Conservation (phyloP, 306 rosid species). For the Corylus avellana region DNA sequence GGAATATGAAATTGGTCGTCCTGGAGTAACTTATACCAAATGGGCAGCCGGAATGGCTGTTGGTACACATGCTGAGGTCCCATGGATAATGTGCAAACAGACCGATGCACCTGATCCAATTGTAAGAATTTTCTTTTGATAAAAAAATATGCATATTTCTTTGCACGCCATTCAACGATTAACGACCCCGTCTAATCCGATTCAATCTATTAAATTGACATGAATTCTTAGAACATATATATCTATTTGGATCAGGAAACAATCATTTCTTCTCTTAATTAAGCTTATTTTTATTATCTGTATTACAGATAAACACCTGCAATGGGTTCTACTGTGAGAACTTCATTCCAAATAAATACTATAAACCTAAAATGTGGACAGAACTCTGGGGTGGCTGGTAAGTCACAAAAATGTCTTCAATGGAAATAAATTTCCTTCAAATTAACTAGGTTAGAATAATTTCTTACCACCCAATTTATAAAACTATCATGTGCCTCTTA, state of each 20-base stretch:
- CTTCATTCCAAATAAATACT: constrained; percentile 61
- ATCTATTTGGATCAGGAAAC: too few species aligned
- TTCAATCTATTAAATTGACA: too few species aligned
- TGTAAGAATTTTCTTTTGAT: constrained; percentile 38
- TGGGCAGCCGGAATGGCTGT: constrained; percentile 97
- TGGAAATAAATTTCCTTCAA: too few species aligned
- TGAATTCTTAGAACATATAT: too few species aligned
- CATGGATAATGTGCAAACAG: constrained; percentile 99
- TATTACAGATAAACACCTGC: constrained; percentile 79
- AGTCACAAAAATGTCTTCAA: constrained; percentile 20
- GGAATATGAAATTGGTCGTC: constrained; percentile 81
- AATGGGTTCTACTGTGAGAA: constrained; percentile 89
- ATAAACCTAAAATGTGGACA: constrained; percentile 96
- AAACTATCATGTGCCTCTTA: too few species aligned
- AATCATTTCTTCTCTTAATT: not conserved
- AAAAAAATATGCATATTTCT: not conserved
- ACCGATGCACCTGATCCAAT: constrained; percentile 92
- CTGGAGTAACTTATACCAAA: constrained; percentile 72
- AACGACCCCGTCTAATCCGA: too few species aligned
- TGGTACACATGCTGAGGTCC: constrained; percentile 78
- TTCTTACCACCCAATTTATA: too few species aligned
- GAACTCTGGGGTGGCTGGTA: constrained; percentile 96
- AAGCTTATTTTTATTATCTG: constrained; percentile 7
- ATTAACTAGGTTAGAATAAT: too few species aligned
- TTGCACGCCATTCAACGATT: not conserved